Evolutionary conservation across 106 monocot genomes (phyloP).

Genomic region (Allium cepa): DNA sequence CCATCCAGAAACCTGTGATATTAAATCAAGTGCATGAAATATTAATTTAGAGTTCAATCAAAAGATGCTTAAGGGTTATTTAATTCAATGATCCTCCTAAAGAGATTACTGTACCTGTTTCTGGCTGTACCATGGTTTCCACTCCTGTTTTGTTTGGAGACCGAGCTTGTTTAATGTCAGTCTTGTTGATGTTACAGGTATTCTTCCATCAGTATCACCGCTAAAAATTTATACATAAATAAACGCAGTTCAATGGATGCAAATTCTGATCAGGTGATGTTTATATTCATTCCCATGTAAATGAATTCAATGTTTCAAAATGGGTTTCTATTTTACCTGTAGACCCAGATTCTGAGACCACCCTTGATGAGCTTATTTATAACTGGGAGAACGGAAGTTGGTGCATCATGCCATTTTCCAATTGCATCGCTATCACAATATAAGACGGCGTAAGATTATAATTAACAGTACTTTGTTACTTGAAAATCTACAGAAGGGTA

Average conservation of each 20-base stretch:
- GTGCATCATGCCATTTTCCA: constrained; percentile 21
- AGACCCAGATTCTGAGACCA: constrained; percentile 80
- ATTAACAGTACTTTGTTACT: too few species aligned
- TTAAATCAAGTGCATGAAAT: too few species aligned
- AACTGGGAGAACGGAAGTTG: constrained; percentile 40
- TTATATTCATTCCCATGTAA: too few species aligned
- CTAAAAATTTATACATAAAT: background rate
- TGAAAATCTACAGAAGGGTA: too few species aligned
- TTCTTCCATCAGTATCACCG: constrained; percentile 29
- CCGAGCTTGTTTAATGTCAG: constrained; percentile 17
- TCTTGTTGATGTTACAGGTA: constrained; percentile 28
- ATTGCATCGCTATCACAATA: constrained; percentile 7
- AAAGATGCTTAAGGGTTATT: too few species aligned
- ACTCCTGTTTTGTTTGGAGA: constrained; percentile 8
- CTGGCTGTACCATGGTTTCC: constrained; percentile 25
- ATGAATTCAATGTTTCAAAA: too few species aligned
- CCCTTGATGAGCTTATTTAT: constrained; percentile 64
- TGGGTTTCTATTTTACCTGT: constrained; percentile 37
- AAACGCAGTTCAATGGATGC: too few species aligned
- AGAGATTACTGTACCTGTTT: constrained; percentile 13
- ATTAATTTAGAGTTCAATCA: too few species aligned
- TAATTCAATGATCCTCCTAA: too few species aligned
- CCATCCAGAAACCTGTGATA: constrained; percentile 16
- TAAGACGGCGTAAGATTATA: too few species aligned
- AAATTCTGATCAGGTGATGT: too few species aligned